A percentile compares a stretch with the other conserved stretches of the same genome.
phyloP scores from a whole-genome alignment of 345 rosid genomes.

The Syzygium jambos region DNA sequence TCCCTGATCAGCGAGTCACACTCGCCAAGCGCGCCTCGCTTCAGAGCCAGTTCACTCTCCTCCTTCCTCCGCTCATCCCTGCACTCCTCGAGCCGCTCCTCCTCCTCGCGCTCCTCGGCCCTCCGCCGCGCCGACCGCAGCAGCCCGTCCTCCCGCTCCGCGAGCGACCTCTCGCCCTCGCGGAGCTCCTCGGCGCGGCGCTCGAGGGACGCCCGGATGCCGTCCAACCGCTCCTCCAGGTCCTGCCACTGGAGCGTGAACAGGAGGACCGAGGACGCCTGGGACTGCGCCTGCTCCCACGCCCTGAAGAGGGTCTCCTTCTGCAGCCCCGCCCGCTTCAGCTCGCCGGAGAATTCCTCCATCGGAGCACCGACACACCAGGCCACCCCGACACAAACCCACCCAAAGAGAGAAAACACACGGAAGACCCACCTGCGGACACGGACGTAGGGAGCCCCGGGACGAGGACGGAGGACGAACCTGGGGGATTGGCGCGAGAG shows the following conservation, averaged over 20 bases:
- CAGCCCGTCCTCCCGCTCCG: background rate
- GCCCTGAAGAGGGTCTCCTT: background rate
- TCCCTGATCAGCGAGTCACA: background rate
- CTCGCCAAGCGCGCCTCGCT: background rate
- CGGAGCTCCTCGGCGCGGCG: background rate
- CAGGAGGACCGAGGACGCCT: background rate
- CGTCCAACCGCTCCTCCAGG: conserved; percentile 3
- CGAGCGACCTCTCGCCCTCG: background rate
- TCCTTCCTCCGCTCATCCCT: background rate
- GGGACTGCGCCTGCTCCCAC: background rate
- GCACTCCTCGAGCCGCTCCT: background rate
- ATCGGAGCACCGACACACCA: background rate
- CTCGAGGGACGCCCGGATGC: background rate
- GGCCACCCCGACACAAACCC: background rate
- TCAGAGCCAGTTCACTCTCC: background rate
- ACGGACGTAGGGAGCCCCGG: too few relatives aligned
- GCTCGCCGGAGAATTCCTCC: background rate
- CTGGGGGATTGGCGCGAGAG: background rate
- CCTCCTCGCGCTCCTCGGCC: background rate
- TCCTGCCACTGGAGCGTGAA: conserved; percentile 4
- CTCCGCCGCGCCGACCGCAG: background rate
- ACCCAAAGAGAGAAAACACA: background rate
- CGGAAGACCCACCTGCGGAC: background rate
- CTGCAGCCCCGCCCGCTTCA: background rate
- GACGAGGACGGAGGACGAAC: background rate